A percentile compares a stretch with the other conserved stretches of the same genome.
Evolutionary conservation across 352 stramenopile genomes (phyloP).

Genomic region (Globisporangium acanthophoron): DNA sequence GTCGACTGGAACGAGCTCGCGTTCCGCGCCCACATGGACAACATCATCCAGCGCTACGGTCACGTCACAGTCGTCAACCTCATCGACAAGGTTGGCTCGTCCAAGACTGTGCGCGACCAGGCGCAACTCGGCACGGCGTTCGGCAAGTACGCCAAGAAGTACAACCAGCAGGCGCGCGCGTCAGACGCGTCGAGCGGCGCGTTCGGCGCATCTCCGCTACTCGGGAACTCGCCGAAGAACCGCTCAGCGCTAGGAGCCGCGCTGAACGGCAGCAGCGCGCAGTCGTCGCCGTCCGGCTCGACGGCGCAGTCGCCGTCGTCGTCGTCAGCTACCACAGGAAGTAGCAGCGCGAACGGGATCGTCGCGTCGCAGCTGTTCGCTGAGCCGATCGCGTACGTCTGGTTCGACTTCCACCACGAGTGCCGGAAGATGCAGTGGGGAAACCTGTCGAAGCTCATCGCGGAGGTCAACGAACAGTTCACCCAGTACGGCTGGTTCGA

Average conservation of each 20-base stretch:
- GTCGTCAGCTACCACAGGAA: too few species aligned
- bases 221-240: conserved; percentile 35
- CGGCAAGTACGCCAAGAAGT: conserved; percentile 81
- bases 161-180: conserved; percentile 72
- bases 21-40: conserved; percentile 65
- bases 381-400: conserved; percentile 83
- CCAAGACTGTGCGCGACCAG: conserved; percentile 77
- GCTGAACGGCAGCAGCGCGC: conserved; percentile 17
- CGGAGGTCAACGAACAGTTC: conserved; percentile 65
- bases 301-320: background rate
- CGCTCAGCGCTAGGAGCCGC: background rate
- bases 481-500: conserved; percentile 67
- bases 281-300: conserved; percentile 8
- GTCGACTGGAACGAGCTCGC: conserved; percentile 72
- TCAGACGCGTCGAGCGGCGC: conserved; percentile 17
- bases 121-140: conserved; percentile 87
- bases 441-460: conserved; percentile 87
- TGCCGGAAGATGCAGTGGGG: conserved; percentile 92
- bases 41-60: conserved; percentile 64
- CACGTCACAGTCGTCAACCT: conserved; percentile 90
- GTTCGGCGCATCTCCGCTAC: conserved; percentile 5
- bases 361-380: conserved; percentile 35
- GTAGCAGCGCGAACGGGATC: conserved; percentile 2
- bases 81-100: conserved; percentile 85
- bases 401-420: conserved; percentile 98